Percentiles rank a stretch among this genome's conserved stretches.
Conservation (phyloP, 2,329 filamentous ascomycete genomes). For the Trichoderma brevicompactum region DNA sequence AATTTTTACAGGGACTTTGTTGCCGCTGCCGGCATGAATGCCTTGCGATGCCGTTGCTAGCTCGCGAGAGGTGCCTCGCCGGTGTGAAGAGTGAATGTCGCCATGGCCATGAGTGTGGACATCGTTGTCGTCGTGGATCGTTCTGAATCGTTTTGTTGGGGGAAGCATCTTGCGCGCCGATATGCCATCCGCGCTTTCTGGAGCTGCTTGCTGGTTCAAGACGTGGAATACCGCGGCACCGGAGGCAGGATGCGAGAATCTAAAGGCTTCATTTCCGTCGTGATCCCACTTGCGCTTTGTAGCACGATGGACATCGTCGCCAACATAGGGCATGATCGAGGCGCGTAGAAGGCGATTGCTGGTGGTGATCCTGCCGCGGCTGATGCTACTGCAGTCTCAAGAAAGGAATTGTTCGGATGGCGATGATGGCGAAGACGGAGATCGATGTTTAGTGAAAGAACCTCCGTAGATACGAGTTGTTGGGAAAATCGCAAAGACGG, state of each 20-base stretch:
- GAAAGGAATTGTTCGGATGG: not conserved
- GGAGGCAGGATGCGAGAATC: conserved; percentile 31
- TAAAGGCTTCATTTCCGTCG: conserved; percentile 37
- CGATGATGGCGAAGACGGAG: not conserved
- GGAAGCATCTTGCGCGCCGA: conserved; percentile 40
- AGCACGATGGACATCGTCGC: conserved; percentile 39
- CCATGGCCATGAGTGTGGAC: conserved; percentile 30
- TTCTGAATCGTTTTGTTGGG: conserved; percentile 40
- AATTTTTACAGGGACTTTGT: not conserved
- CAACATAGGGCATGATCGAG: conserved; percentile 44
- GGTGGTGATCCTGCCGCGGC: not conserved
- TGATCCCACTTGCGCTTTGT: conserved; percentile 44
- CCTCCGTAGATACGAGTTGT: not conserved
- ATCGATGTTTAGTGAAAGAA: too few species aligned
- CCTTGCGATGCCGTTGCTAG: conserved; percentile 19
- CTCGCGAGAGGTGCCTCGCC: conserved; percentile 36
- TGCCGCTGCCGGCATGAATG: not conserved
- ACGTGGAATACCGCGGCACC: conserved; percentile 35
- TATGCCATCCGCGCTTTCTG: conserved; percentile 21
- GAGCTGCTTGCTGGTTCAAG: conserved; percentile 35
- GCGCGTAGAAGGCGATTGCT: not conserved
- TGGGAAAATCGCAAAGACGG: not conserved
- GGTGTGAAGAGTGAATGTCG: conserved; percentile 31
- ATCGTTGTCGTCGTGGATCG: conserved; percentile 34
- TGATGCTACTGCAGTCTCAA: not conserved